Evolutionary conservation across 202 grass and related monocot species (phyloP).

Genomic region (Eragrostis tef): DNA sequence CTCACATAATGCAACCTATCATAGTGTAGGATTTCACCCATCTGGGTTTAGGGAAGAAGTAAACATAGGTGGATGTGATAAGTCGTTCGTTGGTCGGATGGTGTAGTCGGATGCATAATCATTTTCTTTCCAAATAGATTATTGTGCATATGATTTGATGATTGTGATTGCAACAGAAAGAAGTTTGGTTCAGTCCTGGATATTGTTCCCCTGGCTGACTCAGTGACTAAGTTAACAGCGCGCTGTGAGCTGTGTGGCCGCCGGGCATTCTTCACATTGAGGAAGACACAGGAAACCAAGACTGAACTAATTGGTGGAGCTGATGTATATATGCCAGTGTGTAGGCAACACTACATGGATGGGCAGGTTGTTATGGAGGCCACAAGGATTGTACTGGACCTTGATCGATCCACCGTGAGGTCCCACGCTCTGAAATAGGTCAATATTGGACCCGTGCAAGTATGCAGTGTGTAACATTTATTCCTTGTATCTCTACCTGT

Average conservation of each 20-base stretch:
- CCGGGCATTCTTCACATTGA: constrained; percentile 86
- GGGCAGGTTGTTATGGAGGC: constrained; percentile 72
- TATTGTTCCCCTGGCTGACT: constrained; percentile 81
- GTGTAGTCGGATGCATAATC: too few relatives aligned
- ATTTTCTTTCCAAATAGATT: background rate
- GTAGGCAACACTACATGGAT: constrained; percentile 83
- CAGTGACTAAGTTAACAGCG: constrained; percentile 86
- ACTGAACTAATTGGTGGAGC: constrained; percentile 89
- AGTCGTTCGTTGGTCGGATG: too few relatives aligned
- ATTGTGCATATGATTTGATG: constrained; percentile 23
- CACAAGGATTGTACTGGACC: constrained; percentile 69
- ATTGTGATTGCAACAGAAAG: constrained; percentile 56
- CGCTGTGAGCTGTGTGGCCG: constrained; percentile 73
- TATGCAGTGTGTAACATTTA: constrained; percentile 2
- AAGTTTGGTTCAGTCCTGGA: constrained; percentile 93
- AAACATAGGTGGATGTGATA: too few relatives aligned
- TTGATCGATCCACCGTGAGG: constrained; percentile 56
- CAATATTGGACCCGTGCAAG: background rate
- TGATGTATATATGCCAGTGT: constrained; percentile 93
- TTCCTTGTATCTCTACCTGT: background rate
- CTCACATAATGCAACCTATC: too few relatives aligned
- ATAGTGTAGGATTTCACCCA: too few relatives aligned
- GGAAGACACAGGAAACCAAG: constrained; percentile 83
- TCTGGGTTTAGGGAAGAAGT: too few relatives aligned
- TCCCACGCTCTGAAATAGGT: constrained; percentile 50